These are phyloP conservation scores for Aureobasidium sp. DNA, from an alignment of 2,329 filamentous ascomycete genomes.

Conservation along the genomic window DNA sequence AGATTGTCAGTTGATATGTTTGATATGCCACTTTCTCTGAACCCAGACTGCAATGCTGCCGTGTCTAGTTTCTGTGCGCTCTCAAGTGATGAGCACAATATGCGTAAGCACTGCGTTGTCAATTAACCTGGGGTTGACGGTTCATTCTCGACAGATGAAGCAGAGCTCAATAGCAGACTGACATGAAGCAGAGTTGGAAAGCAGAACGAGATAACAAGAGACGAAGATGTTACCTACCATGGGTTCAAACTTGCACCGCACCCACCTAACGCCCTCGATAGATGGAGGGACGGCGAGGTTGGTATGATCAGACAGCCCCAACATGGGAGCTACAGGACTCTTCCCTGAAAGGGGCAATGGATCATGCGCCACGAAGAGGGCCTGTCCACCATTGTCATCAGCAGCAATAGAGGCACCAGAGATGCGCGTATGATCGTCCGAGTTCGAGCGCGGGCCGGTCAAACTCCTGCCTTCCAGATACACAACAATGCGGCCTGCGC, in stretches of 20 bases:
- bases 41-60: slow-evolving; percentile 72
- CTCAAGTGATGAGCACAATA: slow-evolving; percentile 65
- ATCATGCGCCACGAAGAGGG: slow-evolving; percentile 84
- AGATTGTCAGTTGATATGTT: slow-evolving; percentile 42
- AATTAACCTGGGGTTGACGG: slow-evolving; percentile 6
- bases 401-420: slow-evolving; percentile 45
- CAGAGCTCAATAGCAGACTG: neutral
- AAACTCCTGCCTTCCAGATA: slow-evolving; percentile 66
- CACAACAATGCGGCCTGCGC: slow-evolving; percentile 76
- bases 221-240: slow-evolving; percentile 55
- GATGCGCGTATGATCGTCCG: neutral
- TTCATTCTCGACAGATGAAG: neutral
- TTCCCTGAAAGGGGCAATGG: neutral
- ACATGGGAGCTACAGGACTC: neutral
- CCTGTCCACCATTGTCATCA: slow-evolving; percentile 77
- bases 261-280: slow-evolving; percentile 17
- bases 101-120: slow-evolving; percentile 68
- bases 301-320: neutral
- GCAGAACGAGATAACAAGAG: neutral
- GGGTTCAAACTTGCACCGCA: slow-evolving; percentile 90
- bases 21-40: slow-evolving; percentile 81
- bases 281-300: neutral
- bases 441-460: neutral
- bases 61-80: slow-evolving; percentile 69
- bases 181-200: neutral